Evolutionary conservation across 495 filamentous ascomycete genomes (phyloP), one percentile per base, ranked within the genome.

Genomic region (Penicillium lividum): DNA sequence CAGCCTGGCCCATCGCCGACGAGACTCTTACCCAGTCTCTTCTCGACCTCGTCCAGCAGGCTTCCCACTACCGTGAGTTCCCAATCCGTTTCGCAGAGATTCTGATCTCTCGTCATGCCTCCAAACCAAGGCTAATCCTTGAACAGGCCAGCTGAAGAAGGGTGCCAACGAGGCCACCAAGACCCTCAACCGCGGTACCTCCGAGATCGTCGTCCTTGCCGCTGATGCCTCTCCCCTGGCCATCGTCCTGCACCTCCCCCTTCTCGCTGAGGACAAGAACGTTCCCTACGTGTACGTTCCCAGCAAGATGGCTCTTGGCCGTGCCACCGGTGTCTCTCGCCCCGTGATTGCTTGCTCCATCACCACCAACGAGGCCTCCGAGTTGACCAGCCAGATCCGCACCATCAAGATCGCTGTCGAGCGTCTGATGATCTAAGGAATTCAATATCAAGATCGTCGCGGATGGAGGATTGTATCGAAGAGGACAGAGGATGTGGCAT

Each of bases 391-490:
- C 61, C 90, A 94, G 82, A 97, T 98, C 72, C 79, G 88, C 57
- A 75, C 81, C 46, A 75, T 98, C 66, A 96, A 93, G 82, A 88
- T 93, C 72, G 94, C 97, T 87, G 91, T 98, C 43, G 94, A 98
- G 82, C 84, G 94, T 67, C 82, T 97, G 54, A 91, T 93, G 85
- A 95, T 98, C 77, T 98, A 91, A 86, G 69, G 28, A 28, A 53
- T 57, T 33, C 34, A 29, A 40, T 45, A 15, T n/a, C n/a, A 25
- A n/a, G 13, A 40, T 40, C 15, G 1, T 16, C 13, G 11, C 5
- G 30, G 28, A 44, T 44, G 27, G 42, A 31, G 30, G 53, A 7
- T 38, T 22, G 50, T 22, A 34, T 36, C 10, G 18, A 30, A 52
- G 48, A 36, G 15, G 33, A 8, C 13, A 34, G 5, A 34, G 25